These are phyloP conservation scores for Nicotiana otophora DNA, from an alignment of 257 asterid species.

Conservation along the genomic window DNA sequence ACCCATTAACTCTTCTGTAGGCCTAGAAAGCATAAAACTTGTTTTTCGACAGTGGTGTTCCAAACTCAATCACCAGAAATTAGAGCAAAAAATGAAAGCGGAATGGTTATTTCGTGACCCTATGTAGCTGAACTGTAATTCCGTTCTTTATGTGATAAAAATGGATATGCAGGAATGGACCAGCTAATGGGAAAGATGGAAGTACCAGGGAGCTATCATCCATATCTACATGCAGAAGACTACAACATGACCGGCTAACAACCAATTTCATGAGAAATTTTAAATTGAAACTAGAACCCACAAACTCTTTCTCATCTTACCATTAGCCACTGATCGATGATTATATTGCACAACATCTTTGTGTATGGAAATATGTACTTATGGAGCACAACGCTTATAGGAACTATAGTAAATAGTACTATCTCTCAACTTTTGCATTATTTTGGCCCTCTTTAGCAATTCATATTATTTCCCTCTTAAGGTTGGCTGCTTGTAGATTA, in stretches of 20 bases:
- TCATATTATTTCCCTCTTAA: neutral
- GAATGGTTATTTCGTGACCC: neutral
- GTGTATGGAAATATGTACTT: neutral
- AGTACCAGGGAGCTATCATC: conserved; percentile 43
- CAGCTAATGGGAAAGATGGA: conserved; percentile 48
- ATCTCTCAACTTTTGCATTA: neutral
- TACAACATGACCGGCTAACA: conserved; percentile 42
- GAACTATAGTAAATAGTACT: conserved; percentile 3
- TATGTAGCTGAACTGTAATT: neutral
- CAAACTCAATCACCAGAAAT: neutral
- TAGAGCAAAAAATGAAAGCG: neutral
- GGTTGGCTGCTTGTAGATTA: neutral
- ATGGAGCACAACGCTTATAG: neutral
- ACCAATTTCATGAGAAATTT: neutral
- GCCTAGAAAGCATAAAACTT: neutral
- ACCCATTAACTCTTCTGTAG: neutral
- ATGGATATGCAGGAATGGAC: conserved; percentile 39
- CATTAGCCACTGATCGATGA: neutral
- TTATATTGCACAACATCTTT: neutral
- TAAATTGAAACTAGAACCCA: neutral
- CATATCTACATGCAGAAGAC: conserved; percentile 45
- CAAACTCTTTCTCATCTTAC: neutral
- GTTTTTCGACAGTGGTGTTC: neutral
- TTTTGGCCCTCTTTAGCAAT: neutral
- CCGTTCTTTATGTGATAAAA: neutral